Evolutionary conservation across 805 yeast species (phyloP).

Genomic region (Candida ulmi): DNA sequence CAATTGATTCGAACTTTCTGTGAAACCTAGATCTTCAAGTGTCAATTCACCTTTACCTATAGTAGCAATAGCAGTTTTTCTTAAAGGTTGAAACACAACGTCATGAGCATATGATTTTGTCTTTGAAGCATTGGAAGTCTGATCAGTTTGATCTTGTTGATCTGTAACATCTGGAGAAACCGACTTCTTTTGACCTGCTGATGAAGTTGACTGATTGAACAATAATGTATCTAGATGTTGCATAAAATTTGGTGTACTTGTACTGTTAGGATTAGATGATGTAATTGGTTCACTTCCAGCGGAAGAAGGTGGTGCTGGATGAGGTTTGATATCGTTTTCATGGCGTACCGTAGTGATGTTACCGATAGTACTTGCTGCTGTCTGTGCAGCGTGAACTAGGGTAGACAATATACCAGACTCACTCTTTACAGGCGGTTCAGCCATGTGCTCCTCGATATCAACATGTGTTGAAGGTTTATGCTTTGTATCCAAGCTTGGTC

Average conservation of each 20-base stretch:
- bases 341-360: conserved; percentile 4
- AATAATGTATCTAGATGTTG: conserved; percentile 32
- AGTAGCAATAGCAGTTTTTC: conserved; percentile 44
- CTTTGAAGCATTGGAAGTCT: neutral
- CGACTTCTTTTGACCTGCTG: too few species aligned
- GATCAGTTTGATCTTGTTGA: conserved; percentile 1
- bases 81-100: conserved; percentile 37
- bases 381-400: conserved; percentile 41
- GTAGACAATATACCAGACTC: conserved; percentile 36
- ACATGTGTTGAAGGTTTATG: neutral
- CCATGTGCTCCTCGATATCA: conserved; percentile 11
- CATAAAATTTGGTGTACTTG: conserved; percentile 22
- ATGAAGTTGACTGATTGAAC: conserved; percentile 7
- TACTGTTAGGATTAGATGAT: neutral
- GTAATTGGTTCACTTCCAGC: neutral
- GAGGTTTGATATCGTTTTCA: conserved; percentile 5
- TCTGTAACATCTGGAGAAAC: neutral
- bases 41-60: conserved; percentile 51
- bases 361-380: conserved; percentile 28
- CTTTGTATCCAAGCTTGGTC: too few species aligned
- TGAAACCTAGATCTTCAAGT: conserved; percentile 27
- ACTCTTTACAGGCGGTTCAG: conserved; percentile 3
- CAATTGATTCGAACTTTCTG: conserved; percentile 1
- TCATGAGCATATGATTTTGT: conserved; percentile 16
- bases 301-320: conserved; percentile 3